phyloP scores from a whole-genome alignment of 768 basidiomycete genomes.

The Gloeostereum incarnatum region DNA sequence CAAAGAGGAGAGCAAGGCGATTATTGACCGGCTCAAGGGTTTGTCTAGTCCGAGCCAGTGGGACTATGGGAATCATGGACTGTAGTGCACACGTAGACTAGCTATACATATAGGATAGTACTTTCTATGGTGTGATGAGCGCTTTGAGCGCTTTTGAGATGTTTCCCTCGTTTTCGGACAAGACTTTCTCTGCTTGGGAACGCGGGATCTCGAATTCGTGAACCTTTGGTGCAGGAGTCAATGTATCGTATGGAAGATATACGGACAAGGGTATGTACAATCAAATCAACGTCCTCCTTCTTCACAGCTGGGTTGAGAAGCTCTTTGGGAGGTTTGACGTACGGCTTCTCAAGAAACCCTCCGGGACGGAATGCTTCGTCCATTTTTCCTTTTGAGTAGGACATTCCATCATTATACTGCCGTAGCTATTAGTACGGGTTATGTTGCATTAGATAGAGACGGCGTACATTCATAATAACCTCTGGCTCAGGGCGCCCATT shows the following conservation, averaged over 20 bases:
- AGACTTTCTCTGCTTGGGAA: conserved; percentile 46
- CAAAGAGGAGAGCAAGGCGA: no score
- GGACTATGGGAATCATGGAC: no score
- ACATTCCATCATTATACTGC: conserved; percentile 57
- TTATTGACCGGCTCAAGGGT: no score
- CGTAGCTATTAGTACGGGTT: background rate
- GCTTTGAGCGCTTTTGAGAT: conserved; percentile 38
- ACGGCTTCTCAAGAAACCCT: conserved; percentile 46
- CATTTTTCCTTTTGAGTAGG: conserved; percentile 59
- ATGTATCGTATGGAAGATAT: background rate
- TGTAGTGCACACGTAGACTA: no score
- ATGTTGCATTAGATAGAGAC: background rate
- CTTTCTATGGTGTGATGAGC: conserved; percentile 19
- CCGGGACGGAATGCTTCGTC: conserved; percentile 54
- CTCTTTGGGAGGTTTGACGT: conserved; percentile 37
- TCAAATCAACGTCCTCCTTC: conserved; percentile 55
- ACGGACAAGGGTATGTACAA: conserved; percentile 29
- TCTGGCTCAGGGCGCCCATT: conserved; percentile 57
- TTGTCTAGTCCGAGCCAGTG: no score
- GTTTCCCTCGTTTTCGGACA: conserved; percentile 45
- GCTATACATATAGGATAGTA: no score
- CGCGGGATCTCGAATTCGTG: conserved; percentile 57
- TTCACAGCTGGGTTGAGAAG: conserved; percentile 27
- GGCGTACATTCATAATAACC: conserved; percentile 56
- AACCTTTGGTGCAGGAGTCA: conserved; percentile 25